phyloP scores from a whole-genome alignment of 176 grass and related monocot genomes.

The Coix lacrymajobi region DNA sequence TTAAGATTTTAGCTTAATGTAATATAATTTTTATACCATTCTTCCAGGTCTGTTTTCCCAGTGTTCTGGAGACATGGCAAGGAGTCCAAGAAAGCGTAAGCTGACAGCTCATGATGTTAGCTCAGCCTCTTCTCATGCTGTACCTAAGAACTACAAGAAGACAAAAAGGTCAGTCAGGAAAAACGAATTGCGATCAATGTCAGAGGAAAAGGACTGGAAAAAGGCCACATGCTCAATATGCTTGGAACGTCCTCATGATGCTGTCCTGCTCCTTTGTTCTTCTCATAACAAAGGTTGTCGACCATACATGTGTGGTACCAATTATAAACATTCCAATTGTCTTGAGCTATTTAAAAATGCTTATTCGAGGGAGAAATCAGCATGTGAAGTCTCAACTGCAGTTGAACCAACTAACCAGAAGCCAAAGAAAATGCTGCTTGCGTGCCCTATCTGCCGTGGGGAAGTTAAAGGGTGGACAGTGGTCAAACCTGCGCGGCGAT shows the following conservation, averaged over 20 bases:
- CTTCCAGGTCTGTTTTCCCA: conserved; percentile 16
- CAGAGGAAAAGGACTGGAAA: conserved; percentile 70
- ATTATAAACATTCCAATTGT: conserved; percentile 73
- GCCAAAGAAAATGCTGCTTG: conserved; percentile 43
- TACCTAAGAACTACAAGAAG: conserved; percentile 18
- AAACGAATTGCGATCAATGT: conserved; percentile 23
- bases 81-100: conserved; percentile 18
- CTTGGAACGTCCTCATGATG: conserved; percentile 79
- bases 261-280: conserved; percentile 84
- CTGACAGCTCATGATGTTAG: conserved; percentile 6
- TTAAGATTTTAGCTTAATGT: conserved; percentile 3
- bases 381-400: neutral
- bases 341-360: conserved; percentile 76
- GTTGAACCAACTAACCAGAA: conserved; percentile 25
- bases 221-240: conserved; percentile 77
- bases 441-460: conserved; percentile 75
- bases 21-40: conserved; percentile 12
- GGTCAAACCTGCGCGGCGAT: conserved; percentile 52
- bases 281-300: conserved; percentile 83
- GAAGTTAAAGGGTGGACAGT: conserved; percentile 85
- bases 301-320: conserved; percentile 87
- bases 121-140: conserved; percentile 9
- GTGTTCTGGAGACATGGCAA: conserved; percentile 56
- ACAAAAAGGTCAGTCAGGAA: conserved; percentile 30
- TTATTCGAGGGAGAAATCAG: conserved; percentile 38